phyloP scores from a whole-genome alignment of 805 yeast genomes.

The Candida oleophila region DNA sequence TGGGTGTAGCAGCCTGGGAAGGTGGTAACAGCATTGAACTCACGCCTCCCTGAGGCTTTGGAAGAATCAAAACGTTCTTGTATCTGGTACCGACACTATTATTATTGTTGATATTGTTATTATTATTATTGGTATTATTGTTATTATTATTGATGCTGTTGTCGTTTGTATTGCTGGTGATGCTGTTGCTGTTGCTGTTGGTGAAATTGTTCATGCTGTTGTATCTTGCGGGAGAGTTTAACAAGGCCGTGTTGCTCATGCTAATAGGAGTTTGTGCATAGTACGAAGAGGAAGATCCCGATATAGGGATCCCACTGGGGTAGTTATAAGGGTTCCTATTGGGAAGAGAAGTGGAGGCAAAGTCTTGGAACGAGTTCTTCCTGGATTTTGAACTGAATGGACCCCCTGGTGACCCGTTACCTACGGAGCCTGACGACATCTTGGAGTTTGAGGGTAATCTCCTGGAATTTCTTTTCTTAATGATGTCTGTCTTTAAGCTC shows the following conservation, averaged over 20 bases:
- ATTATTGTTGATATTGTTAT: constrained; percentile 5
- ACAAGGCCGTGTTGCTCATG: not conserved
- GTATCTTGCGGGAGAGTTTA: not conserved
- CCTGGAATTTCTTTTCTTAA: constrained; percentile 55
- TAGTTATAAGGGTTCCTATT: constrained; percentile 2
- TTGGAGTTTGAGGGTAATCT: constrained; percentile 12
- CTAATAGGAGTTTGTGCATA: not conserved
- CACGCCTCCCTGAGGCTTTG: constrained; percentile 28
- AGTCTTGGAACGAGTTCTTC: constrained; percentile 3
- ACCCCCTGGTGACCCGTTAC: not conserved
- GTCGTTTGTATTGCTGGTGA: constrained; percentile 1
- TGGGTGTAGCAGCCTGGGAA: constrained; percentile 1
- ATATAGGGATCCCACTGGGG: constrained; percentile 3
- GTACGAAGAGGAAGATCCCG: not conserved
- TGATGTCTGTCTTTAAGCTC: constrained; percentile 55
- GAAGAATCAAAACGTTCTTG: constrained; percentile 40
- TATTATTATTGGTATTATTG: constrained; percentile 2
- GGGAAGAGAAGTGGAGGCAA: constrained; percentile 1
- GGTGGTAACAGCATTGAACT: constrained; percentile 4
- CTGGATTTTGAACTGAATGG: not conserved
- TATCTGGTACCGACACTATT: constrained; percentile 16
- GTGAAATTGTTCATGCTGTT: not conserved
- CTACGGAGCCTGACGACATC: constrained; percentile 8
- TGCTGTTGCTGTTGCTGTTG: not conserved
- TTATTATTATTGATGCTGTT: constrained; percentile 8